Base-by-base conservation (phyloP, 345 rosid species). In the Cardamine chenopodiifolia region DNA sequence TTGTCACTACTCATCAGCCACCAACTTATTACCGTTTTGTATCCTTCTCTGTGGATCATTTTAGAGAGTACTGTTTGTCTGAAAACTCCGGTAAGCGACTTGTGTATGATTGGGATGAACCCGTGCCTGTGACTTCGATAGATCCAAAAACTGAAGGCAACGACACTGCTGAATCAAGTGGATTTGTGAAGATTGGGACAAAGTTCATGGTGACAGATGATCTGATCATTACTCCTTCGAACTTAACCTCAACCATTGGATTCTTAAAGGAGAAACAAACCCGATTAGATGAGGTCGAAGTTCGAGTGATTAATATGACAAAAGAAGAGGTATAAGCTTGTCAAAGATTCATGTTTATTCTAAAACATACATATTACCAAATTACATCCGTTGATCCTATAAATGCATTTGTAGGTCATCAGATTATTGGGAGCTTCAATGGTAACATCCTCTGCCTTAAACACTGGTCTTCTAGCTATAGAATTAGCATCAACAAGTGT, bases 151-250 rank as follows among this genome's bases (percentile, higher is more conserved):
- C 28, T 0, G 28, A 59, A 59, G 28, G 6, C 23, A 19, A 19
- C 0, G 22, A 23, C 14, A 37, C 3, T 35, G 45, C 22, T 34
- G 45, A 59, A 22, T 18, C 45, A 59, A 34, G 28, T 59, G 45
- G 64, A 6, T 59, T 59, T 59, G 23, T 59, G 64, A 34, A 35
- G 45, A 35, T 28, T 19, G 45, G 45, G n/a, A 35, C 17, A 18
- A 59, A 34, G 45, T 59, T 59, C 23, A 34, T 59, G 64, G 45
- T 59, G 14, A 59, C 64, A 11, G 64, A 59, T 59, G 45, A 59
- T 19, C 2, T 59, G 26, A 19, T 18, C 45, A 59, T 59, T 8
- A 59, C 45, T 11, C 45, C 44, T 34, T 59, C 45, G 1, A 59
- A 35, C 14, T 59, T 26, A 34, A 11, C 28, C 64, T 59, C 45